These are phyloP conservation scores for Parmelia sp. DNA, from an alignment of 495 filamentous ascomycete species.

Conservation along the genomic window DNA sequence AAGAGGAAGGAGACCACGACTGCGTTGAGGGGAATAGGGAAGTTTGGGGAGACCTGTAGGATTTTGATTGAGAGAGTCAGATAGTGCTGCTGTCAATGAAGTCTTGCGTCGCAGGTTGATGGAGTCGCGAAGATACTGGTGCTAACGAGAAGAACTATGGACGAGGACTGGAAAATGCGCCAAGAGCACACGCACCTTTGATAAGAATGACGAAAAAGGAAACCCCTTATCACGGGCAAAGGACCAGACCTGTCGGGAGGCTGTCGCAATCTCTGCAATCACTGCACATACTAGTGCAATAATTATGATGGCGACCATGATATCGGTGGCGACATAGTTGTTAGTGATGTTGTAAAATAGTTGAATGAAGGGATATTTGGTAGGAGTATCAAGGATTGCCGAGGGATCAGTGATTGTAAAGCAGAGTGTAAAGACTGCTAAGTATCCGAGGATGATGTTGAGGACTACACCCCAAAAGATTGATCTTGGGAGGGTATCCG, in stretches of 20 bases:
- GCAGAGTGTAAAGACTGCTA: slow-evolving; percentile 47
- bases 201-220: slow-evolving; percentile 41
- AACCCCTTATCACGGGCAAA: slow-evolving; percentile 53
- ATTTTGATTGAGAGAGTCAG: neutral
- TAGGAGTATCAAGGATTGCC: slow-evolving; percentile 33
- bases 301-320: slow-evolving; percentile 46
- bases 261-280: slow-evolving; percentile 50
- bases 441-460: slow-evolving; percentile 46
- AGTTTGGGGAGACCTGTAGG: slow-evolving; percentile 24
- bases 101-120: neutral
- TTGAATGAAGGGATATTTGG: slow-evolving; percentile 49
- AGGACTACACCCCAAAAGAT: slow-evolving; percentile 46
- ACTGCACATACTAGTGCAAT: slow-evolving; percentile 44
- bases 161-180: neutral
- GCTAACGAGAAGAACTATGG: neutral
- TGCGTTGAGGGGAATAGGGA: slow-evolving; percentile 49
- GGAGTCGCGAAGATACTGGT: neutral
- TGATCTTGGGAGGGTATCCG: slow-evolving; percentile 47
- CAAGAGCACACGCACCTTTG: slow-evolving; percentile 12
- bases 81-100: neutral
- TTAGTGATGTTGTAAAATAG: slow-evolving; percentile 47
- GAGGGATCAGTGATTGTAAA: slow-evolving; percentile 50
- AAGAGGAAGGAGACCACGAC: slow-evolving; percentile 42
- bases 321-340: slow-evolving; percentile 39
- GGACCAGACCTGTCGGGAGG: slow-evolving; percentile 52